These are phyloP conservation scores for Beta vulgaris DNA, from an alignment of 148 eudicot species.

Conservation along the genomic window DNA sequence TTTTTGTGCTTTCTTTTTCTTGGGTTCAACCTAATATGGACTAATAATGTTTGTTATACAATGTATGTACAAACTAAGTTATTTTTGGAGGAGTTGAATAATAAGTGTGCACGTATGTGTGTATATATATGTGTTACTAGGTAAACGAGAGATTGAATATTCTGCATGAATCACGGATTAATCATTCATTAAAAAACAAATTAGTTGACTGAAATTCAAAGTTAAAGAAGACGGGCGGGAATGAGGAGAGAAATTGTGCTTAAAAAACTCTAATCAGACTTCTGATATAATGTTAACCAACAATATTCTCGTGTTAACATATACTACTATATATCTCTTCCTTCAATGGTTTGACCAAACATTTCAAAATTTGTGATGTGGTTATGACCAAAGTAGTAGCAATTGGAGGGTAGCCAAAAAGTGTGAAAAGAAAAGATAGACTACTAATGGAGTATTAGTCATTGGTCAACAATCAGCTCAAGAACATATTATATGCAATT, in stretches of 20 bases:
- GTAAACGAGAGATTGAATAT: slow-evolving; percentile 1
- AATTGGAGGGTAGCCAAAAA: too few species aligned
- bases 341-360: neutral
- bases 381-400: too few species aligned
- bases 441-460: too few species aligned
- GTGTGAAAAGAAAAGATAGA: too few species aligned
- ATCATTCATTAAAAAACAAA: neutral
- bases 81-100: neutral
- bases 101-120: neutral
- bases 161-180: slow-evolving; percentile 18
- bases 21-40: neutral
- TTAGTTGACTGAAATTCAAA: slow-evolving; percentile 29
- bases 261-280: neutral
- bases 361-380: neutral
- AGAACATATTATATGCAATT: too few species aligned
- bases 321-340: too few species aligned
- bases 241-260: neutral
- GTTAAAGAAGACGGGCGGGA: neutral
- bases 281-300: too few species aligned
- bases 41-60: too few species aligned
- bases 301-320: neutral
- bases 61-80: neutral
- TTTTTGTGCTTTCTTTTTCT: slow-evolving; percentile 2
- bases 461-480: too few species aligned
- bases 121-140: neutral